These are phyloP conservation scores for Nigrospora osmanthi DNA, from an alignment of 2,329 filamentous ascomycete species.

Conservation along the genomic window DNA sequence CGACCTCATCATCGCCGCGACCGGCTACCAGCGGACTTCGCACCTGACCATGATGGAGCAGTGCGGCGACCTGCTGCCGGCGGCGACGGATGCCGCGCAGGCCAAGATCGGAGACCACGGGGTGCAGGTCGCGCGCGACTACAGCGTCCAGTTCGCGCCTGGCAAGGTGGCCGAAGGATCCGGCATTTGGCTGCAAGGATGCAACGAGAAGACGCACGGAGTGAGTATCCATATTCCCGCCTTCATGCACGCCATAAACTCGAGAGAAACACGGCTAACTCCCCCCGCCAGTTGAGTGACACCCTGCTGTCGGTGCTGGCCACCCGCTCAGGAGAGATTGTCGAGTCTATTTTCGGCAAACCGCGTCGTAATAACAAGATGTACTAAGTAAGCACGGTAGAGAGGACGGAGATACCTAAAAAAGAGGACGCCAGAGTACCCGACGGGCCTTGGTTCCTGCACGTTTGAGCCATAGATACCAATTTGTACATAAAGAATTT, in stretches of 20 bases:
- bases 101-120: conserved; percentile 42
- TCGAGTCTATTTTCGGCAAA: conserved; percentile 61
- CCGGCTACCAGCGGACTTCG: conserved; percentile 72
- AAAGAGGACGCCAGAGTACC: too few relatives aligned
- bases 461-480: too few relatives aligned
- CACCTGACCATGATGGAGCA: conserved; percentile 70
- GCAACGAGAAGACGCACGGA: conserved; percentile 86
- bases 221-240: conserved; percentile 46
- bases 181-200: conserved; percentile 88
- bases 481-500: too few relatives aligned
- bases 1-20: conserved; percentile 78
- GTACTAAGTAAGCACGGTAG: too few relatives aligned
- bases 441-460: too few relatives aligned
- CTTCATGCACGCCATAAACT: conserved; percentile 4
- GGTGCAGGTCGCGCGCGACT: conserved; percentile 60
- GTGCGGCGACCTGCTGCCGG: conserved; percentile 58
- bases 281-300: conserved; percentile 57
- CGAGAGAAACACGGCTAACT: not conserved
- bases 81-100: conserved; percentile 15
- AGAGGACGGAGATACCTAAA: too few relatives aligned
- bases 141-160: conserved; percentile 64
- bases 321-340: conserved; percentile 69
- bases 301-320: conserved; percentile 73
- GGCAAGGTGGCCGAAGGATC: conserved; percentile 63
- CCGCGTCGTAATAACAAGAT: too few relatives aligned